A percentile compares a stretch with the other conserved stretches of the same genome.
Evolutionary conservation across 2,329 filamentous ascomycete genomes (phyloP).

Genomic region (Trichoderma simmonsii): DNA sequence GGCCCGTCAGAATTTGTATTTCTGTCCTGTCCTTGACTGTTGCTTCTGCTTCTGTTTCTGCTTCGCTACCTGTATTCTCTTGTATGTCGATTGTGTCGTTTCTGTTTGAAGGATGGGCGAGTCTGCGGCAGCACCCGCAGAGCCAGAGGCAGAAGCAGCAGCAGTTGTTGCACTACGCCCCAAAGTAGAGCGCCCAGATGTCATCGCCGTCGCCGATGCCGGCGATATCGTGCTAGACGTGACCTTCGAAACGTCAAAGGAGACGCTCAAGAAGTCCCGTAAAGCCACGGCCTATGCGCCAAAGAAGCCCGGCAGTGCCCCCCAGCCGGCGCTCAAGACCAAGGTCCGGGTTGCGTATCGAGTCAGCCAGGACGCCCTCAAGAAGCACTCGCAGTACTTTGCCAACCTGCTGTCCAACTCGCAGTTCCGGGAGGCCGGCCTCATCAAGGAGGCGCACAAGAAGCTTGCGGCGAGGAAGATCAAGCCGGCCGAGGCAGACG

Average conservation of each 20-base stretch:
- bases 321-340: conserved; percentile 35
- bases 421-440: conserved; percentile 60
- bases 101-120: conserved; percentile 18
- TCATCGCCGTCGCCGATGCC: conserved; percentile 51
- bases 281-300: conserved; percentile 34
- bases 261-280: conserved; percentile 46
- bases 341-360: conserved; percentile 52
- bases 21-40: not conserved
- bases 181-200: conserved; percentile 29
- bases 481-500: conserved; percentile 47
- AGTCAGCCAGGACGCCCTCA: conserved; percentile 55
- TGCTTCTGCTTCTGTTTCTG: not conserved
- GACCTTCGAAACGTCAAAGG: conserved; percentile 57
- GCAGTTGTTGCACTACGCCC: conserved; percentile 24
- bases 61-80: not conserved
- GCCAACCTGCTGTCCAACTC: conserved; percentile 61
- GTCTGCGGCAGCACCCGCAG: conserved; percentile 20
- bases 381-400: conserved; percentile 66
- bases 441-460: conserved; percentile 50
- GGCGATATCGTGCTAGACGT: conserved; percentile 68
- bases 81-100: conserved; percentile 15
- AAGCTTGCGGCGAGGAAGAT: conserved; percentile 47
- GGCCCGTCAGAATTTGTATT: not conserved
- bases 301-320: conserved; percentile 29
- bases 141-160: conserved; percentile 8